phyloP scores from a whole-genome alignment of 108 stramenopile genomes.

The Epithemia pelagica region DNA sequence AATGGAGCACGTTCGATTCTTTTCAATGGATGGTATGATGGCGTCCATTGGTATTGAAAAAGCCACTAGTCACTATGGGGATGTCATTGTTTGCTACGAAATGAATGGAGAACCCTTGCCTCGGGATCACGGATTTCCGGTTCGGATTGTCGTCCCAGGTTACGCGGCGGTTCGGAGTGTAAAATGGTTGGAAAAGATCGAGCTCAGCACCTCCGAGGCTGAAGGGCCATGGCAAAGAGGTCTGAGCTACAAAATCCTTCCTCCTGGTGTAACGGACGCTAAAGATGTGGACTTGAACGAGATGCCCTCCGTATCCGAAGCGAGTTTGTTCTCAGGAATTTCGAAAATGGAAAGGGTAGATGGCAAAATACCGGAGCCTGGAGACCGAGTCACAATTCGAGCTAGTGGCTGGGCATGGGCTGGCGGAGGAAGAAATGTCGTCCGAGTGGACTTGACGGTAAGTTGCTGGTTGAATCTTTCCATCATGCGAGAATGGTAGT shows the following conservation, averaged over 20 bases:
- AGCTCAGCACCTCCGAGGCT: constrained; percentile 52
- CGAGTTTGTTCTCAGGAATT: constrained; percentile 72
- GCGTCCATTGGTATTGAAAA: constrained; percentile 83
- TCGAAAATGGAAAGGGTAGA: constrained; percentile 32
- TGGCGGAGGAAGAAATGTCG: constrained; percentile 82
- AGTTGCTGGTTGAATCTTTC: too few species aligned
- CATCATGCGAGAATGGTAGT: too few species aligned
- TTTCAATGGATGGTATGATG: constrained; percentile 72
- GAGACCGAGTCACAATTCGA: constrained; percentile 51
- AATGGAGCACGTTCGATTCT: constrained; percentile 73
- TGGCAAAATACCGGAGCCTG: constrained; percentile 24
- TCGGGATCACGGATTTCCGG: constrained; percentile 93
- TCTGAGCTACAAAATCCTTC: constrained; percentile 81
- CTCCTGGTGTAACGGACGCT: constrained; percentile 69
- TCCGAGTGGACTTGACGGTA: constrained; percentile 67
- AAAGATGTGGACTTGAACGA: constrained; percentile 43
- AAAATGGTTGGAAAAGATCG: constrained; percentile 75
- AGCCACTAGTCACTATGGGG: constrained; percentile 80
- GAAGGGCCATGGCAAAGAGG: constrained; percentile 80
- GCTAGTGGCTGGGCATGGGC: constrained; percentile 81
- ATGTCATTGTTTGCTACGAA: constrained; percentile 92
- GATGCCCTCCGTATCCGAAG: constrained; percentile 73
- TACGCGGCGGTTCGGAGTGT: constrained; percentile 78
- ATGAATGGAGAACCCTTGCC: constrained; percentile 92
- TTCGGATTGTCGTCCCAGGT: constrained; percentile 94